Evolutionary conservation across 345 rosid species (phyloP).

Genomic region (Clausena lansium): DNA sequence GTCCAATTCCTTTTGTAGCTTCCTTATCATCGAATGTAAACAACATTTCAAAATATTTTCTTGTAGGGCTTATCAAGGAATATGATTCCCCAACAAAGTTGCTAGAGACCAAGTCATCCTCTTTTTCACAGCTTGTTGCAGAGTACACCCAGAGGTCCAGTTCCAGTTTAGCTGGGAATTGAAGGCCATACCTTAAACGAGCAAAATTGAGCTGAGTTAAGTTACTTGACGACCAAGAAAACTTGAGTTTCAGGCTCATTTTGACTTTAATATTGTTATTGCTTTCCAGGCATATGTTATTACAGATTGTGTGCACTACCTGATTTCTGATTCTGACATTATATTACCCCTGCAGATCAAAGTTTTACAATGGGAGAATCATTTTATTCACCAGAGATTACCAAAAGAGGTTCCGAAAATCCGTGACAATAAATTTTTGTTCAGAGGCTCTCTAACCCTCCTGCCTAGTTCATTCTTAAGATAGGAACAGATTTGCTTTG

Average conservation of each 20-base stretch:
- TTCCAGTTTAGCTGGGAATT: slow-evolving; percentile 20
- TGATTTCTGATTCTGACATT: no score
- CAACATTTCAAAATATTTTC: neutral
- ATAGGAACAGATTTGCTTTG: no score
- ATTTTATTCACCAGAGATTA: no score
- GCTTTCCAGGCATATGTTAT: neutral
- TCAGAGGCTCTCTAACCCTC: no score
- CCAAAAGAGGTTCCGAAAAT: no score
- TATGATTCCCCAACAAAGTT: slow-evolving; percentile 59
- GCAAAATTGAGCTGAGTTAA: neutral
- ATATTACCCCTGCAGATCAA: no score
- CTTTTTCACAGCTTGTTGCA: slow-evolving; percentile 70
- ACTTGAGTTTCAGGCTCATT: neutral
- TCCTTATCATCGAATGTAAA: neutral
- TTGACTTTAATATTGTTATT: neutral
- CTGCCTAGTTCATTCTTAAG: no score
- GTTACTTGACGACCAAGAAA: neutral
- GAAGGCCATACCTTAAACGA: neutral
- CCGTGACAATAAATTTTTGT: no score
- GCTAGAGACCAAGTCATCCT: slow-evolving; percentile 57
- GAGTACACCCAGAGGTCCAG: slow-evolving; percentile 63
- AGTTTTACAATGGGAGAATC: no score
- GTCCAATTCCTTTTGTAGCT: neutral
- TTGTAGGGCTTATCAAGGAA: slow-evolving; percentile 67
- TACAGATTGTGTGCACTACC: no score